Evolutionary conservation across 257 asterid species (phyloP), one percentile per base, ranked within the genome.

Genomic region (Gynochthodes officinalis): DNA sequence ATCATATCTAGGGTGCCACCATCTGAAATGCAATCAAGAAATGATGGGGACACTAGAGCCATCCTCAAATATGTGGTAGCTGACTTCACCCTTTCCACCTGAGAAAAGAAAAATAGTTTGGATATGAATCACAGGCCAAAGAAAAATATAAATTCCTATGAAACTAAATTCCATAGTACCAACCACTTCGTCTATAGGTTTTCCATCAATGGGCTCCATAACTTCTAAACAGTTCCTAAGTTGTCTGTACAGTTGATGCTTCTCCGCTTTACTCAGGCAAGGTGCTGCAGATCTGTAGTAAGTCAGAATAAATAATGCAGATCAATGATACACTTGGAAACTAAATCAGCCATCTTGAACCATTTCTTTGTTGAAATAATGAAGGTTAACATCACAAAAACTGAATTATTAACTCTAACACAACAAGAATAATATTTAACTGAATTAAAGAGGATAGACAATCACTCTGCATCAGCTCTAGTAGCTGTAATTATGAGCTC

Each of bases 41-140:
- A 95, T 75, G 82, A 81, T 28, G 97, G 96, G 76, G 96, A 85
- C 70, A 73, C 85, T 73, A 95, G 96, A 83, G 82, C 87, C 86
- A 76, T 89, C 87, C 88, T 91, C 87, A 95, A 78, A 79, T 91
- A 86, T 68, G 97, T 86, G 57, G 98, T 75, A 35, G 86, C 90
- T 71, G 89, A 87, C 75, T 90, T 89, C 80, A 85, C 87, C 79
- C 92, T 85, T 73, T 92, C 95, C 59, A 83, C 95, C 99, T 95
- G 78, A 30, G 71, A 71, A 73, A 72, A 28, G 53, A 65, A 76
- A 50, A 80, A 77, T 75, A 58, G 63, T 44, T 61, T 75, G 73
- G 82, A 57, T 27, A 49, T 33, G 57, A 66, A 67, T 52, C 68
- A 64, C 33, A 59, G 40, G 62, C 53, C 52, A 37, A 70, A 54